Evolutionary conservation across 2,329 filamentous ascomycete genomes (phyloP).

Genomic region (Aspergillus brunneoviolaceus): DNA sequence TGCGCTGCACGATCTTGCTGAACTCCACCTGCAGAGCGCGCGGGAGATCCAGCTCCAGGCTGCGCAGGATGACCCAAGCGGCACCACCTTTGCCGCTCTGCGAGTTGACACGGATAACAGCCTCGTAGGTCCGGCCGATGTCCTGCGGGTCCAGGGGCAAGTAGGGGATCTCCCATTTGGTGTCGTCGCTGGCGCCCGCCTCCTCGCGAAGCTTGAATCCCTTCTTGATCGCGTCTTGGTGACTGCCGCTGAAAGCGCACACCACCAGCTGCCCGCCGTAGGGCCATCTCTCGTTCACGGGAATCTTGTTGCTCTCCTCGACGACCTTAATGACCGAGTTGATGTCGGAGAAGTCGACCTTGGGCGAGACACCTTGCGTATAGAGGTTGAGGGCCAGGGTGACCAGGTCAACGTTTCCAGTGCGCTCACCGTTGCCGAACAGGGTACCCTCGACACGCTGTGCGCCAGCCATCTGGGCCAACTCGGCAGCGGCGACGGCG

Average conservation of each 20-base stretch:
- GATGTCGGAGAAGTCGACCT: conserved; percentile 89
- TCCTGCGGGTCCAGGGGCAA: conserved; percentile 89
- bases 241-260: conserved; percentile 85
- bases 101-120: conserved; percentile 95
- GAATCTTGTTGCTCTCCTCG: conserved; percentile 92
- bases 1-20: conserved; percentile 78
- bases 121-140: conserved; percentile 95
- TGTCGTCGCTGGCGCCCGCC: conserved; percentile 59
- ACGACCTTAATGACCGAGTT: conserved; percentile 82
- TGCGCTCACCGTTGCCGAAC: conserved; percentile 93
- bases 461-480: conserved; percentile 94
- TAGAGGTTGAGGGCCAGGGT: conserved; percentile 92
- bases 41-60: conserved; percentile 87
- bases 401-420: conserved; percentile 92
- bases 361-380: conserved; percentile 82
- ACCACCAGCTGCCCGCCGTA: conserved; percentile 92
- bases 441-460: conserved; percentile 92
- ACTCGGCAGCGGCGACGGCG: conserved; percentile 82
- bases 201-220: conserved; percentile 67
- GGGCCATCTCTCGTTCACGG: conserved; percentile 82
- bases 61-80: conserved; percentile 88
- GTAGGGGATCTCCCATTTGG: conserved; percentile 83
- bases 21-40: conserved; percentile 91
- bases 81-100: conserved; percentile 93
- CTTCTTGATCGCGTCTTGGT: conserved; percentile 97